phyloP scores from a whole-genome alignment of 306 rosid genomes.

The Cucurbita maxima region DNA sequence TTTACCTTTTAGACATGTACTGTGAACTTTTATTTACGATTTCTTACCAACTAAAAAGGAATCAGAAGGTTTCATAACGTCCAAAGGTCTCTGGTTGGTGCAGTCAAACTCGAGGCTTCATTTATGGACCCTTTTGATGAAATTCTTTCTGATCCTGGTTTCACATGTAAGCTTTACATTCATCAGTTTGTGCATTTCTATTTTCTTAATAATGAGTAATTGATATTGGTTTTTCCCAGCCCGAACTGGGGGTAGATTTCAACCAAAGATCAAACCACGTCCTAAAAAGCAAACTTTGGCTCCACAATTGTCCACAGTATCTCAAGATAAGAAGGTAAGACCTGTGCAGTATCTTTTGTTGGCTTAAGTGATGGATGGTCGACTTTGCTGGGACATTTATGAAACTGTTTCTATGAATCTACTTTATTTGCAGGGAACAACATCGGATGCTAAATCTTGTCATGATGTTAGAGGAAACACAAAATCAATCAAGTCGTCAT shows the following conservation, averaged over 20 bases:
- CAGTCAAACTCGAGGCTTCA: background rate
- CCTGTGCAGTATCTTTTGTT: constrained; percentile 8
- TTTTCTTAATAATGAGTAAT: background rate
- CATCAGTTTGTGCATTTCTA: background rate
- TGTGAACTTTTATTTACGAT: background rate
- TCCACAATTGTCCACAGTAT: constrained; percentile 7
- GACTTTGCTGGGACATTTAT: constrained; percentile 9
- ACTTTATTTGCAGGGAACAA: constrained; percentile 10
- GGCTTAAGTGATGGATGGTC: background rate
- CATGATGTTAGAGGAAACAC: constrained; percentile 7
- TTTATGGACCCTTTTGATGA: constrained; percentile 57
- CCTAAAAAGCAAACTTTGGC: constrained; percentile 25
- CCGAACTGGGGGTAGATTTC: constrained; percentile 31
- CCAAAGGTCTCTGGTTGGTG: background rate
- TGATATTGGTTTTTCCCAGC: constrained; percentile 17
- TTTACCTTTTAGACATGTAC: background rate
- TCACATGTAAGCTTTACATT: constrained; percentile 7
- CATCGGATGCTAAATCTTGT: constrained; percentile 3
- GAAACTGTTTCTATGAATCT: constrained; percentile 13
- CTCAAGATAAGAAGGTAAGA: constrained; percentile 21
- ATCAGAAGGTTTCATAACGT: background rate
- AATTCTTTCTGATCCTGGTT: constrained; percentile 21
- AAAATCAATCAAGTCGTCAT: background rate
- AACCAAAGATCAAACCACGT: constrained; percentile 42
- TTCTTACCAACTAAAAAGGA: background rate